phyloP scores from a whole-genome alignment of 116 monocot genomes.

The Trichopus zeylanicus region DNA sequence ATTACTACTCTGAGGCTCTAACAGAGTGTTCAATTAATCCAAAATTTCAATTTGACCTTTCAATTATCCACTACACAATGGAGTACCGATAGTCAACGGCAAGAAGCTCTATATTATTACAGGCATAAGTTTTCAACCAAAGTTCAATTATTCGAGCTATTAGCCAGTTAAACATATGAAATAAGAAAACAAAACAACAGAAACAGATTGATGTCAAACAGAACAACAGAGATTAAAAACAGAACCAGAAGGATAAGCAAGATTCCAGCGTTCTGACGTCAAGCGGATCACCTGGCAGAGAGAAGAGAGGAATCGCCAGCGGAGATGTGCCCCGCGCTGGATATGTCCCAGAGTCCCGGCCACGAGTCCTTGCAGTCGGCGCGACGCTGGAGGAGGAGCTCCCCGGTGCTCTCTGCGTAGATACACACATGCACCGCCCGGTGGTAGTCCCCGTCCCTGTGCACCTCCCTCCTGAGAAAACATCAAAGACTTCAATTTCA shows the following conservation, averaged over 20 bases:
- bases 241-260: neutral
- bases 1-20: too few species aligned
- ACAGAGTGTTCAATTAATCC: too few species aligned
- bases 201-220: neutral
- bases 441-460: conserved; percentile 88
- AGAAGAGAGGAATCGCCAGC: conserved; percentile 80
- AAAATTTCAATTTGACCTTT: neutral
- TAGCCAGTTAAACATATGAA: neutral
- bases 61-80: neutral
- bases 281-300: conserved; percentile 48
- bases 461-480: conserved; percentile 54
- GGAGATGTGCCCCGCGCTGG: conserved; percentile 93
- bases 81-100: too few species aligned
- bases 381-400: conserved; percentile 87
- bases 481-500: neutral
- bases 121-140: too few species aligned
- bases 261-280: neutral
- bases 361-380: conserved; percentile 96
- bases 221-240: neutral
- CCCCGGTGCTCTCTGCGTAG: conserved; percentile 79
- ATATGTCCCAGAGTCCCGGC: conserved; percentile 92
- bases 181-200: neutral
- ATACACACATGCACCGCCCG: conserved; percentile 95
- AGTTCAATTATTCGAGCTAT: too few species aligned
- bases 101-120: too few species aligned